These are phyloP conservation scores for Rhodomyrtus tomentosa DNA, from an alignment of 345 rosid genomes.

Conservation along the genomic window DNA sequence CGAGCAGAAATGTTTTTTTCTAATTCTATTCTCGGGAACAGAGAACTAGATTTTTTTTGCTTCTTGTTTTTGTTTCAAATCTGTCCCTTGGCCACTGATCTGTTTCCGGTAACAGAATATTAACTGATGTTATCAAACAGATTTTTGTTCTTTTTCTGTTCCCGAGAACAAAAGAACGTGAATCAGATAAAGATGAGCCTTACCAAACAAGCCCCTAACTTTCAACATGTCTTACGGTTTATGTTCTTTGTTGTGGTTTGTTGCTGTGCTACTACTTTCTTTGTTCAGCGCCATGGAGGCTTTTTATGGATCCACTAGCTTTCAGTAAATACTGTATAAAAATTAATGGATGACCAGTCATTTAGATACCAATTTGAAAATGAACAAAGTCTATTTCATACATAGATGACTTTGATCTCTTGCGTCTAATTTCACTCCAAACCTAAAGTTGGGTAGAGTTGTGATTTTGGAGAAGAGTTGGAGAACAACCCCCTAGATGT, in stretches of 20 bases:
- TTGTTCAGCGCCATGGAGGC: background rate
- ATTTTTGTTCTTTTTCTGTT: too few relatives aligned
- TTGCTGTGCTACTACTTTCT: background rate
- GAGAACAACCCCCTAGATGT: background rate
- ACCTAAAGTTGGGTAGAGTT: background rate
- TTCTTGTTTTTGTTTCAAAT: too few relatives aligned
- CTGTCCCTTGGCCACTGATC: too few relatives aligned
- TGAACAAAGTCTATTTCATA: background rate
- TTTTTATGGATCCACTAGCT: background rate
- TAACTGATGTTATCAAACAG: too few relatives aligned
- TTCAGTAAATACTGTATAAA: background rate
- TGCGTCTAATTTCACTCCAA: background rate
- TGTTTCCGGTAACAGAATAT: too few relatives aligned
- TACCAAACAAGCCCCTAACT: background rate
- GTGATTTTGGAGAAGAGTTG: background rate
- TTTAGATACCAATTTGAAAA: background rate
- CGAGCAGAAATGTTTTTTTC: too few relatives aligned
- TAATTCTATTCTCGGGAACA: too few relatives aligned
- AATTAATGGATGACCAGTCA: background rate
- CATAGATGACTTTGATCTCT: background rate
- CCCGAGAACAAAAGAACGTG: too few relatives aligned
- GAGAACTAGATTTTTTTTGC: too few relatives aligned
- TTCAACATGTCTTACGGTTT: background rate
- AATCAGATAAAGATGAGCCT: too few relatives aligned
- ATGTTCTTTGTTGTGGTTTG: background rate